These are phyloP conservation scores for Nakazawaea siamensis DNA, from an alignment of 805 yeast genomes.

Conservation along the genomic window DNA sequence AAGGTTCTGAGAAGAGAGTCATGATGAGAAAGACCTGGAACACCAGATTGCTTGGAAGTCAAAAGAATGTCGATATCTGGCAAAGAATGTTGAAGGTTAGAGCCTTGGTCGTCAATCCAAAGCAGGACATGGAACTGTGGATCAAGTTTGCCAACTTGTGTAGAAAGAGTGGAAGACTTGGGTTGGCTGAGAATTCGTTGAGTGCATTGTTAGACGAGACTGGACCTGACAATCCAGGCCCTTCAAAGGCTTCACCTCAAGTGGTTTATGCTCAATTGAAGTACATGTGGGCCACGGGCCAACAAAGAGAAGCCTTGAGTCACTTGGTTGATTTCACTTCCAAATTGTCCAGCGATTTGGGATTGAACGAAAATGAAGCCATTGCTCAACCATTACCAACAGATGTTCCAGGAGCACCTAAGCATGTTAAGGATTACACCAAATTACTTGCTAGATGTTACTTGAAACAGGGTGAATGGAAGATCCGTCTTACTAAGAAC, in stretches of 20 bases:
- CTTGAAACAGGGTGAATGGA: slow-evolving; percentile 98
- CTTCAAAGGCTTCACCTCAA: slow-evolving; percentile 88
- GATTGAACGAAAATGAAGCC: slow-evolving; percentile 79
- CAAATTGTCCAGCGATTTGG: slow-evolving; percentile 80
- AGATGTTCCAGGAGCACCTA: slow-evolving; percentile 58
- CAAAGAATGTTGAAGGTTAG: slow-evolving; percentile 90
- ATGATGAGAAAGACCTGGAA: slow-evolving; percentile 91
- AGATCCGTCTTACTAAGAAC: slow-evolving; percentile 64
- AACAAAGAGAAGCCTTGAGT: slow-evolving; percentile 74
- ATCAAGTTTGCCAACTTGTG: slow-evolving; percentile 95
- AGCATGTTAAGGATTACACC: slow-evolving; percentile 76
- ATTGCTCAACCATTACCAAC: slow-evolving; percentile 82
- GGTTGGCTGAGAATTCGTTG: slow-evolving; percentile 87
- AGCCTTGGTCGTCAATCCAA: slow-evolving; percentile 87
- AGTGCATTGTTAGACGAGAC: slow-evolving; percentile 73
- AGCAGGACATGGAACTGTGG: slow-evolving; percentile 97
- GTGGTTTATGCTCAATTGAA: slow-evolving; percentile 96
- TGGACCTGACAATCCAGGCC: slow-evolving; percentile 38
- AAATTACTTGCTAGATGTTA: slow-evolving; percentile 86
- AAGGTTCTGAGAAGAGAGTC: slow-evolving; percentile 69
- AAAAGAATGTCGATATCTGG: slow-evolving; percentile 98
- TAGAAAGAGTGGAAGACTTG: slow-evolving; percentile 87
- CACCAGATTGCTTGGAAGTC: slow-evolving; percentile 85
- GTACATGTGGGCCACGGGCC: slow-evolving; percentile 95
- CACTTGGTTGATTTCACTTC: slow-evolving; percentile 88